A percentile compares a stretch with the other conserved stretches of the same genome.
Evolutionary conservation across 2,329 filamentous ascomycete genomes (phyloP).

Genomic region (Pestalotiopsis sp.): DNA sequence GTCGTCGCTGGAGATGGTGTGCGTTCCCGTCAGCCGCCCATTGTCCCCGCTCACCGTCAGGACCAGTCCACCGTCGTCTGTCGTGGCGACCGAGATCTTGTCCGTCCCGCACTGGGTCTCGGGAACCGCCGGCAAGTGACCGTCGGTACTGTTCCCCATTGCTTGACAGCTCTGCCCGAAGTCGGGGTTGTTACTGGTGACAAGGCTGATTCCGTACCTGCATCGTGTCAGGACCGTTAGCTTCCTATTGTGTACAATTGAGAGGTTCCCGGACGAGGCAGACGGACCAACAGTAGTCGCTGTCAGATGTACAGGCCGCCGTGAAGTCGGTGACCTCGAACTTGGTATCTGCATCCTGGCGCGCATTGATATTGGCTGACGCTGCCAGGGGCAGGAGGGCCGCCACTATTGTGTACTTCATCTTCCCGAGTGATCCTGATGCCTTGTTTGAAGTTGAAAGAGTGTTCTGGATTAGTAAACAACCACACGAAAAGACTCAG

Average conservation of each 20-base stretch:
- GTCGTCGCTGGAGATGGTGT: neutral
- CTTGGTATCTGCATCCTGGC: neutral
- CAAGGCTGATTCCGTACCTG: neutral
- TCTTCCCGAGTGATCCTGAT: neutral
- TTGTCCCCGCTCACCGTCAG: neutral
- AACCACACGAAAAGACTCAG: neutral
- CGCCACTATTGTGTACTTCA: constrained; percentile 10
- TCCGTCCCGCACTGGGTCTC: constrained; percentile 19
- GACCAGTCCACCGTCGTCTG: constrained; percentile 14
- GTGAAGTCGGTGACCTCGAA: constrained; percentile 6
- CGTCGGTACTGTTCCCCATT: constrained; percentile 4
- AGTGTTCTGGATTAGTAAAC: neutral
- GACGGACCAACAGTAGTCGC: constrained; percentile 3
- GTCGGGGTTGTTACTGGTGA: neutral
- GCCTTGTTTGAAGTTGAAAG: neutral
- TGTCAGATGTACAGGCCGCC: neutral
- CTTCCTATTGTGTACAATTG: neutral
- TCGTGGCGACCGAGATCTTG: constrained; percentile 15
- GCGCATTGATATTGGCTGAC: constrained; percentile 1
- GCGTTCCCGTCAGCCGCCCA: neutral
- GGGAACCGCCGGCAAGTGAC: constrained; percentile 16
- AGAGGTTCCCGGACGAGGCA: neutral
- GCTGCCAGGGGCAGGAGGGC: constrained; percentile 12
- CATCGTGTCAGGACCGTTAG: neutral
- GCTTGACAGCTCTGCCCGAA: neutral